Evolutionary conservation across 2,329 filamentous ascomycete genomes (phyloP), one percentile per base, ranked within the genome.

Genomic region (Elsinoe necatrix): DNA sequence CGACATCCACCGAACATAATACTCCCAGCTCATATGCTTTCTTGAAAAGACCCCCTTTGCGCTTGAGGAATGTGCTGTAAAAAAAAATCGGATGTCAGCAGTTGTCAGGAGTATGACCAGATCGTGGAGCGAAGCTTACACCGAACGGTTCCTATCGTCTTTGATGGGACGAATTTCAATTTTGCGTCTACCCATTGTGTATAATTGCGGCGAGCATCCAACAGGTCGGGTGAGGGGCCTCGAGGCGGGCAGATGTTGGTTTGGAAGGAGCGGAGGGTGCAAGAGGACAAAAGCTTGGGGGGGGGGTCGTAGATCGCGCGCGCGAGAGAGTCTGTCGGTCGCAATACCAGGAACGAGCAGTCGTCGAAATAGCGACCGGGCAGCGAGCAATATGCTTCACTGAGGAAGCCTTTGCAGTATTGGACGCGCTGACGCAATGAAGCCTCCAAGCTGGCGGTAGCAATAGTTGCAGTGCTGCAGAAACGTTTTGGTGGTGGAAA

Each of bases 141-240:
- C 91, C 67, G 91, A 95, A 71, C 91, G 89, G 71, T 96, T 96
- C 68, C 91, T 84, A 74, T 96, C 91, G 83, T 96, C 91, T 75
- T 95, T 96, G 80, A 97, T 97, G 65, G 92, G 89, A 77, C 96
- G 96, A 80, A 98, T 97, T 78, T 97, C 93, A 71, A 98, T 98
- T 83, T 98, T 98, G 81, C 93, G 85, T 73, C 93, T 86, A 72
- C 93, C 93, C 93, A 98, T 98, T 55, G 61, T 74, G 68, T 61
- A 54, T 48, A 45, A 48, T 37, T 25, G 52, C 31, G 55, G 27
- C 18, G 34, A 29, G 55, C 45, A 57, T 56, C 23, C 54, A 37
- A 56, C 23, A 21, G 21, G 21, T 34, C 23, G 25, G 37, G 37
- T 18, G 52, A 42, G 23, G 52, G 52, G 52, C 35, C 37, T 42